Base-by-base conservation (phyloP, 345 rosid genomes). In the Populus nigra region DNA sequence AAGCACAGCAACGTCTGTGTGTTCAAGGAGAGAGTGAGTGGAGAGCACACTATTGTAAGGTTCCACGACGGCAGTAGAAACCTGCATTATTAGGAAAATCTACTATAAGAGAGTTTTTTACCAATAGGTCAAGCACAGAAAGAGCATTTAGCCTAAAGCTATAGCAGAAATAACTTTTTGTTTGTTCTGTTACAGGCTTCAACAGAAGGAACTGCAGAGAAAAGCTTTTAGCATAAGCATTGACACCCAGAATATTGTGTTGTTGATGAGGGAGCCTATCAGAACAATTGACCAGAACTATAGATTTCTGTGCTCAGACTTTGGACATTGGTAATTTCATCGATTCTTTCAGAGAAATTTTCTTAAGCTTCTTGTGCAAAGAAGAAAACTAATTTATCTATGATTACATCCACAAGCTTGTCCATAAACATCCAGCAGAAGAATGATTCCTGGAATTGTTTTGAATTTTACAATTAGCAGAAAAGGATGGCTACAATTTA, bases 1-100 rank as follows among this genome's bases (percentile, higher is more conserved):
- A 72, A 92, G 91, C 82, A 91, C 92, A 4, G 88, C 84, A 10
- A 91, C 97, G 81, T 92, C 97, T 3, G 92, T 89, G 89, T 91
- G 97, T 68, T 92, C 95, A 33, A 92, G 92, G 55, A 92, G 93
- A 43, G 95, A 88, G 85, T 92, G 97, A 63, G 95, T 92, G 65
- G 93, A 89, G 12, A 92, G 92, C 45, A 92, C 94, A 36, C 94
- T 88, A 62, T 92, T 92, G 86, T 92, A 92, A 50, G 94, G 94
- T 79, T 92, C 97, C 43, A 92, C 97, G 69, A 92, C 92, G 10
- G 93, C 91, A 39, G 94, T 92, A 63, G 97, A 92, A 78, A 91
- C 97, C 94, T 92, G 85, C 79, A 75, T n/a, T 68, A 77, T 76
- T 45, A 17, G 36, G 47, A 66, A 75, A 50, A 41, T 2, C 7